Conservation (phyloP, 1,284 basidiomycete genomes). For the Moesziomyces parantarcticus region DNA sequence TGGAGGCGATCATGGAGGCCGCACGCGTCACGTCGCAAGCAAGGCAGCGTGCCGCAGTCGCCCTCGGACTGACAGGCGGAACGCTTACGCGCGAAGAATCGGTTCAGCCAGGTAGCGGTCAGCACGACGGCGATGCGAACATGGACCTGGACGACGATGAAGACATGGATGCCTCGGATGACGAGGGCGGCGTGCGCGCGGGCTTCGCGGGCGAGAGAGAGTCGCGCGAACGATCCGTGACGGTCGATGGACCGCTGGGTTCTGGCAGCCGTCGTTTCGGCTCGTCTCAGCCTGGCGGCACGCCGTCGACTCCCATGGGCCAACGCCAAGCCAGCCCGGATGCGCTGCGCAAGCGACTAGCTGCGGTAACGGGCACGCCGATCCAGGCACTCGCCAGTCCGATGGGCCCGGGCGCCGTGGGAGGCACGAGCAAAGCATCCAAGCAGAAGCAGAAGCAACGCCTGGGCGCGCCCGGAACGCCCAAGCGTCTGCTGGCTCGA, state of each 20-base stretch:
- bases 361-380: constrained; percentile 38
- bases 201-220: constrained; percentile 17
- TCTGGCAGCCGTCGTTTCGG: constrained; percentile 16
- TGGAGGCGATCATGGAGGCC: constrained; percentile 44
- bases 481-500: constrained; percentile 30
- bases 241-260: constrained; percentile 15
- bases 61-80: constrained; percentile 33
- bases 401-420: constrained; percentile 9
- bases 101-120: constrained; percentile 7
- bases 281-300: constrained; percentile 38
- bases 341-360: constrained; percentile 36
- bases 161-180: constrained; percentile 29
- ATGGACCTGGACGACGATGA: constrained; percentile 44
- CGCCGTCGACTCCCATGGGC: constrained; percentile 36
- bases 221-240: constrained; percentile 30
- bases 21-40: constrained; percentile 37
- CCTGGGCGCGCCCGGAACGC: constrained; percentile 41
- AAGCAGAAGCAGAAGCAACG: constrained; percentile 43
- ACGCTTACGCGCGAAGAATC: constrained; percentile 35
- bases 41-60: constrained; percentile 34
- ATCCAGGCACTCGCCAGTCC: constrained; percentile 35
- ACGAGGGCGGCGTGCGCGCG: constrained; percentile 20
- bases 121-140: constrained; percentile 18
- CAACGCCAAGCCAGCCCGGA: constrained; percentile 40
- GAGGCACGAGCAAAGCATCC: constrained; percentile 20